These are phyloP conservation scores for Myxozyma sirexii DNA, from an alignment of 805 yeast genomes.

Conservation along the genomic window DNA sequence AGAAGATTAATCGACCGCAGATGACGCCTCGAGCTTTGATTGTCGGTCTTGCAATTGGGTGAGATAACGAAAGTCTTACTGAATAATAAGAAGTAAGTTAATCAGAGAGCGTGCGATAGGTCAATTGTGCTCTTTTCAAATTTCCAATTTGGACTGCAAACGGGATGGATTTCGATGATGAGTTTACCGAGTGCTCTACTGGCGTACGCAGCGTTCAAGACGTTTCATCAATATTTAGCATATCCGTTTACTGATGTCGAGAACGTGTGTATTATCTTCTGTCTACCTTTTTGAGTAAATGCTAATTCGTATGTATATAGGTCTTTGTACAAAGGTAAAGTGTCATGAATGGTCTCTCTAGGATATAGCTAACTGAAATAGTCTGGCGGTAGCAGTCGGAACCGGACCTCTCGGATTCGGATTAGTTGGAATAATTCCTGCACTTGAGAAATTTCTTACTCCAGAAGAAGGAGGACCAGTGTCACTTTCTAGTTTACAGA, in stretches of 20 bases:
- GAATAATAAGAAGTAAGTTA: background rate
- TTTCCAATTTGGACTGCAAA: constrained; percentile 94
- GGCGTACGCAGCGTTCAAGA: constrained; percentile 80
- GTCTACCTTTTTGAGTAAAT: background rate
- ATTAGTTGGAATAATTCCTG: constrained; percentile 92
- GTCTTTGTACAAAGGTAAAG: constrained; percentile 36
- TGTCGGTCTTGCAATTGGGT: constrained; percentile 81
- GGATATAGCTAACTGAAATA: constrained; percentile 41
- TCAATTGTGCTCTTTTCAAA: constrained; percentile 83
- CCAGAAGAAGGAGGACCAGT: constrained; percentile 67
- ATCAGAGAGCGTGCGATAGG: constrained; percentile 5
- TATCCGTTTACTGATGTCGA: constrained; percentile 81
- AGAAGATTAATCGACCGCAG: constrained; percentile 41
- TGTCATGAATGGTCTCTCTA: background rate
- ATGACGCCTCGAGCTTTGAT: constrained; percentile 71
- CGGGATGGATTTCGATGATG: constrained; percentile 99
- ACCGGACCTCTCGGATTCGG: constrained; percentile 97
- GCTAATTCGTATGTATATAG: constrained; percentile 5
- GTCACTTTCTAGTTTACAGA: constrained; percentile 51
- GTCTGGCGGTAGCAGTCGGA: constrained; percentile 95
- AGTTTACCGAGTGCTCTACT: constrained; percentile 88
- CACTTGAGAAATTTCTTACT: constrained; percentile 84
- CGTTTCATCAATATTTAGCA: constrained; percentile 43
- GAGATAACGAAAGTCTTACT: constrained; percentile 4
- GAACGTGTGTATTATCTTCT: constrained; percentile 57